Percentiles rank a stretch among this genome's conserved stretches.
phyloP scores from a whole-genome alignment of 2,329 filamentous ascomycete species.

The Neofusicoccum ribis region DNA sequence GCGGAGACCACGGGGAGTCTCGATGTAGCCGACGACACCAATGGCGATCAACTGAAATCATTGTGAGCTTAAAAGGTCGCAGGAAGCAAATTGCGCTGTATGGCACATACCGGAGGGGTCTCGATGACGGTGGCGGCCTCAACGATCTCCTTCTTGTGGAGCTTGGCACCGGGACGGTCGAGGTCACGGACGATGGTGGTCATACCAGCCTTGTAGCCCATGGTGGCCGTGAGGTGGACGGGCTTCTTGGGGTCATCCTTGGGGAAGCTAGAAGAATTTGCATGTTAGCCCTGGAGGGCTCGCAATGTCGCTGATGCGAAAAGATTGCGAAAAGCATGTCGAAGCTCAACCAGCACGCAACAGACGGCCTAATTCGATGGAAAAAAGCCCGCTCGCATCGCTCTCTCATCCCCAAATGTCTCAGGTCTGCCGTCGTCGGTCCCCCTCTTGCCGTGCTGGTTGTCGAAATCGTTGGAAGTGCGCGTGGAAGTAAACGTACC shows the following conservation, averaged over 20 bases:
- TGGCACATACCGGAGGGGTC: slow-evolving; percentile 69
- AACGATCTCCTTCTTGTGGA: slow-evolving; percentile 75
- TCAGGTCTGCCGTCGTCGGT: neutral
- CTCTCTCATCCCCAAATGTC: too few species aligned
- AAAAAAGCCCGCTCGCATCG: neutral
- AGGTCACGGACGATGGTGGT: slow-evolving; percentile 99
- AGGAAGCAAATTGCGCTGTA: slow-evolving; percentile 47
- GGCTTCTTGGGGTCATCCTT: slow-evolving; percentile 99
- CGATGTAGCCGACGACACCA: slow-evolving; percentile 99
- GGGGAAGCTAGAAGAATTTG: slow-evolving; percentile 71
- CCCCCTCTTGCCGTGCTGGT: neutral
- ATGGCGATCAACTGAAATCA: slow-evolving; percentile 91
- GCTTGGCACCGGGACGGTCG: slow-evolving; percentile 98
- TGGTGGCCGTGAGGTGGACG: slow-evolving; percentile 94
- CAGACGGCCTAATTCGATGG: neutral
- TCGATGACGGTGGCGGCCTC: slow-evolving; percentile 45
- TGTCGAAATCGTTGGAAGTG: slow-evolving; percentile 15
- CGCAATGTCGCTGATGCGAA: neutral
- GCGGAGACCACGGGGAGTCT: slow-evolving; percentile 98
- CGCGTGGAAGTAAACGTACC: slow-evolving; percentile 61
- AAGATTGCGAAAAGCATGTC: neutral
- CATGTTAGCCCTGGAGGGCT: slow-evolving; percentile 2
- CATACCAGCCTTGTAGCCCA: slow-evolving; percentile 99
- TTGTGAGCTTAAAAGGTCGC: slow-evolving; percentile 27
- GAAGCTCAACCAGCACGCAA: neutral